These are phyloP conservation scores for Dactylonectria estremocensis DNA, from an alignment of 2,329 filamentous ascomycete genomes.

Conservation along the genomic window DNA sequence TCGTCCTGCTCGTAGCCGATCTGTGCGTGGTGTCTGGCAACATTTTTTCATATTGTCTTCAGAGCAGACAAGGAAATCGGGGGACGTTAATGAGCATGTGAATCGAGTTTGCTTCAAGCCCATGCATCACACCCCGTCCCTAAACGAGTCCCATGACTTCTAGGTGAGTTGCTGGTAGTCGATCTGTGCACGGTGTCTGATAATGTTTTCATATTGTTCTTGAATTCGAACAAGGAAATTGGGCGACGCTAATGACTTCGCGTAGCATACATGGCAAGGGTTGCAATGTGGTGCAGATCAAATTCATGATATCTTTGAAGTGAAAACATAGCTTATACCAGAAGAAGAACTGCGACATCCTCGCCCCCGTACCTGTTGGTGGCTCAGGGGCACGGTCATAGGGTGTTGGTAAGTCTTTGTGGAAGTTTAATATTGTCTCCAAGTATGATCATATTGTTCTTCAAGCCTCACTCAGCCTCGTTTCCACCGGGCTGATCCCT, in stretches of 20 bases:
- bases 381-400: slow-evolving; percentile 24
- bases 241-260: no score
- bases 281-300: slow-evolving; percentile 1
- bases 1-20: neutral
- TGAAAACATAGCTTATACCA: neutral
- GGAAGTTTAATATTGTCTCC: slow-evolving; percentile 50
- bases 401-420: slow-evolving; percentile 34
- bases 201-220: no score
- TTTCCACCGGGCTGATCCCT: neutral
- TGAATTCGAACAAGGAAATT: no score
- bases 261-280: neutral
- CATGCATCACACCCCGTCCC: no score
- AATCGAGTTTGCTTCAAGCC: neutral
- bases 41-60: slow-evolving; percentile 22
- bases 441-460: slow-evolving; percentile 44
- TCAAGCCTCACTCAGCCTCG: slow-evolving; percentile 6
- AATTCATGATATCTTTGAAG: slow-evolving; percentile 3
- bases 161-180: no score
- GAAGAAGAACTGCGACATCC: slow-evolving; percentile 8
- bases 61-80: neutral
- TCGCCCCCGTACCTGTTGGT: slow-evolving; percentile 21
- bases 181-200: no score
- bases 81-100: neutral
- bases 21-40: slow-evolving; percentile 26
- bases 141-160: no score